These are phyloP conservation scores for Pichia sp. DNA, from an alignment of 1,139 yeast species.

Conservation along the genomic window DNA sequence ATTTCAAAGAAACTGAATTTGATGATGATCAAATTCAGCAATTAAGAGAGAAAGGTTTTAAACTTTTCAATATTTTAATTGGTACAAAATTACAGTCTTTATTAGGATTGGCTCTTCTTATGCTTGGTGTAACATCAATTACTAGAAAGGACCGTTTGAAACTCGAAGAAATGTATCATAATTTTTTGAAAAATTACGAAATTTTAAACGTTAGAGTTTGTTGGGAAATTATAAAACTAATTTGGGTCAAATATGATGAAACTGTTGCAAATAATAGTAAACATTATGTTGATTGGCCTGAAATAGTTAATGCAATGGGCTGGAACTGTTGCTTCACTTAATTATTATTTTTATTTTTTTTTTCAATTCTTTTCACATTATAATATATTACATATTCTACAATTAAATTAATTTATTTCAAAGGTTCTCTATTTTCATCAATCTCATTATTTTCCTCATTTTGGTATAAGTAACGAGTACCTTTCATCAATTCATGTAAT, in stretches of 20 bases:
- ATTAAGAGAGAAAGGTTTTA: constrained; percentile 26
- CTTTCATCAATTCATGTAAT: constrained; percentile 63
- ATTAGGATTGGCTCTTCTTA: constrained; percentile 43
- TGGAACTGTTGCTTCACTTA: constrained; percentile 27
- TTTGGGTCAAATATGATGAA: constrained; percentile 24
- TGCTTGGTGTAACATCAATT: constrained; percentile 43
- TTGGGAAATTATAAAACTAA: constrained; percentile 24
- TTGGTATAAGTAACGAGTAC: constrained; percentile 33
- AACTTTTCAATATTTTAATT: constrained; percentile 35
- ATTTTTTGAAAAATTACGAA: constrained; percentile 19
- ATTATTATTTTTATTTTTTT: neutral
- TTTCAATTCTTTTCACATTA: neutral
- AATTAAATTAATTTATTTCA: neutral
- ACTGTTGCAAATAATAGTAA: constrained; percentile 5
- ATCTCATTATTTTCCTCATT: constrained; percentile 8
- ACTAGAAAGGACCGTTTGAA: constrained; percentile 30
- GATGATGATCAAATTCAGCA: constrained; percentile 39
- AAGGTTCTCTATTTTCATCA: neutral
- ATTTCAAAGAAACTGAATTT: constrained; percentile 39
- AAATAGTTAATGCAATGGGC: constrained; percentile 25
- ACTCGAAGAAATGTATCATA: constrained; percentile 35
- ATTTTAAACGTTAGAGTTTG: constrained; percentile 24
- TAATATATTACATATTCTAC: neutral
- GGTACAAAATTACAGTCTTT: constrained; percentile 45
- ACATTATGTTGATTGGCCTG: constrained; percentile 25